Base-by-base conservation (phyloP, 768 basidiomycete species). In the Leccinum rimulosum region DNA sequence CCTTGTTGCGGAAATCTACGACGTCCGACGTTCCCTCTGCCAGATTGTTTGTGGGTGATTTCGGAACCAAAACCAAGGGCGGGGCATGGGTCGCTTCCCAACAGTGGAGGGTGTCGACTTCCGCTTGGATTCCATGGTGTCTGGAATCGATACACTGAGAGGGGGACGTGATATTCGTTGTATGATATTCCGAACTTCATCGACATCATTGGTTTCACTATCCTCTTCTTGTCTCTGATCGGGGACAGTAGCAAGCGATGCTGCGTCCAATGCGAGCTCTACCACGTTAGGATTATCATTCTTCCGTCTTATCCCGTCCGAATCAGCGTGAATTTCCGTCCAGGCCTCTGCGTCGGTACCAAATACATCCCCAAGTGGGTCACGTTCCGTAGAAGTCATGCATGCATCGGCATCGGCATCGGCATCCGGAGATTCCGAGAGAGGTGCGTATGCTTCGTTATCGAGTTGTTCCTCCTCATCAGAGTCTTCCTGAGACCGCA, bases 321-420 rank as follows among this genome's bases (percentile, higher is more conserved):
- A 69, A 58, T 78, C 71, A 43, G 75, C 66, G 54, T 68, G 83
- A 52, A 88, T 76, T 53, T 82, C 82, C 58, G 77, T 75, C 86
- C 86, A 87, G 1, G 82, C 80, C 62, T 86, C 82, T 61, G 76
- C 82, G 68, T 87, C 87, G n/a, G 79, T 79, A 50, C 86, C 85
- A 73, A 87, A 88, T 7, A 87, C 78, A 62, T 87, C 85, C 9
- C 71, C 76, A 28, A 87, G 74, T 22, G 84, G 84, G 67, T 88
- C 84, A 57, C 67, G 70, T 57, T 64, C 69, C 53, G 65, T 55
- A 52, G 75, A 70, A 64, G 70, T 66, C 45, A 80, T 76, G 52
- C 73, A 71, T 51, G 77, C 76, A 10, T 78, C 78, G 27, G 71
- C 47, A 48, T 77, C 78, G 17, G 50, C 50, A 43, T 60, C 22